These are phyloP conservation scores for Penicillium coffeae DNA, from an alignment of 495 filamentous ascomycete genomes.

Conservation along the genomic window DNA sequence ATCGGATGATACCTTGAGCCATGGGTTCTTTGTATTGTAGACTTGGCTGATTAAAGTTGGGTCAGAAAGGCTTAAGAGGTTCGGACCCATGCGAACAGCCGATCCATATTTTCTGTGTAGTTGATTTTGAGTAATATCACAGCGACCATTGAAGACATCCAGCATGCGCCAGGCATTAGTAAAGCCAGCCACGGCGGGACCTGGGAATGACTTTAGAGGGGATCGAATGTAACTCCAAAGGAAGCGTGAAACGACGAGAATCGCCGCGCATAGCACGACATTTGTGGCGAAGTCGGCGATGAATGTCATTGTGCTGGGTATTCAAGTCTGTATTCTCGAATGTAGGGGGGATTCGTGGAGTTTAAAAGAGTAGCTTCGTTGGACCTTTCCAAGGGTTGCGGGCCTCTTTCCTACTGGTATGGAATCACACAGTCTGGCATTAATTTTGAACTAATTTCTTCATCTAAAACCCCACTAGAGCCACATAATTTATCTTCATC, in stretches of 20 bases:
- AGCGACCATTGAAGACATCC: slow-evolving; percentile 23
- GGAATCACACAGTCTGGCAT: too few species aligned
- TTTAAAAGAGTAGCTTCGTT: too few species aligned
- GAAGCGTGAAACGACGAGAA: slow-evolving; percentile 15
- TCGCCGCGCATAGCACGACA: slow-evolving; percentile 7
- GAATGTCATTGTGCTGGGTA: slow-evolving; percentile 2
- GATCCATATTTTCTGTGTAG: slow-evolving; percentile 34
- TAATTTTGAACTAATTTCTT: too few species aligned
- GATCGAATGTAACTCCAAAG: slow-evolving; percentile 22
- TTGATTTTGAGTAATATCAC: slow-evolving; percentile 23
- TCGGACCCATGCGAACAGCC: slow-evolving; percentile 35
- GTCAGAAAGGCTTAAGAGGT: slow-evolving; percentile 34
- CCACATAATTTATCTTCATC: background rate
- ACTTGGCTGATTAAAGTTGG: slow-evolving; percentile 29
- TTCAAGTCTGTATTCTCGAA: background rate
- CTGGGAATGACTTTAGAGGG: slow-evolving; percentile 24
- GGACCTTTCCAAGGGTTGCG: too few species aligned
- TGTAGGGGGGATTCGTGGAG: background rate
- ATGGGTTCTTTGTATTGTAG: slow-evolving; percentile 27
- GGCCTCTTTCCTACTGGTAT: too few species aligned
- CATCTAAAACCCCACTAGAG: background rate
- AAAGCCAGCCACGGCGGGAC: slow-evolving; percentile 18
- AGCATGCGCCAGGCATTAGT: slow-evolving; percentile 28
- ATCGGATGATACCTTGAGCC: slow-evolving; percentile 28
- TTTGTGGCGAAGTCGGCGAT: slow-evolving; percentile 5